phyloP scores from a whole-genome alignment of 2,329 filamentous ascomycete species.

The Ophiostoma tasmaniense region DNA sequence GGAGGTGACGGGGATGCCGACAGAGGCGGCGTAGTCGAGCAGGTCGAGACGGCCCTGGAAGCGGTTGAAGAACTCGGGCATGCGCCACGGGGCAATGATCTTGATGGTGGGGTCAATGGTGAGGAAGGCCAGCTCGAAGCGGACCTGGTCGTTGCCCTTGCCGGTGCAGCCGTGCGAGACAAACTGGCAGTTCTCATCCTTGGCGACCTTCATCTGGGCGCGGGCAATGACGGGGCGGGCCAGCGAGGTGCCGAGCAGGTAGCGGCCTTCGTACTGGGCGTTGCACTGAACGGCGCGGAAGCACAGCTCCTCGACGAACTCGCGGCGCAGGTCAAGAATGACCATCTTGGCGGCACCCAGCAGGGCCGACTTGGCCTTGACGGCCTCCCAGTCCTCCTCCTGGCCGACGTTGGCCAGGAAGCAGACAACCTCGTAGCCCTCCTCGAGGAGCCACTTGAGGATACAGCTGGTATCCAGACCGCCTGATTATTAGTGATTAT shows the following conservation, averaged over 20 bases:
- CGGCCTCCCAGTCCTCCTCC: slow-evolving; percentile 65
- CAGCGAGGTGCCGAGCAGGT: slow-evolving; percentile 47
- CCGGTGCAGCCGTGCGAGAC: slow-evolving; percentile 42
- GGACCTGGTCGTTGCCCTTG: slow-evolving; percentile 38
- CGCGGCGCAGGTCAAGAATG: slow-evolving; percentile 57
- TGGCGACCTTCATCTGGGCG: slow-evolving; percentile 54
- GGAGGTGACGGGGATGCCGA: slow-evolving; percentile 62
- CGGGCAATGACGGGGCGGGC: slow-evolving; percentile 64
- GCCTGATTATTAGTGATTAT: slow-evolving; percentile 11
- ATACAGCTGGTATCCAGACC: slow-evolving; percentile 23
- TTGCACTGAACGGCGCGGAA: slow-evolving; percentile 72
- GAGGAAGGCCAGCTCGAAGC: slow-evolving; percentile 36
- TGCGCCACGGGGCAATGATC: slow-evolving; percentile 67
- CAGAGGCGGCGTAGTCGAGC: slow-evolving; percentile 59
- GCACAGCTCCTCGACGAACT: slow-evolving; percentile 74
- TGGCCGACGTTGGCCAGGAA: slow-evolving; percentile 65
- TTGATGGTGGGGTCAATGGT: slow-evolving; percentile 52
- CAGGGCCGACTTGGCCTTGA: slow-evolving; percentile 52
- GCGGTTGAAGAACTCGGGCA: slow-evolving; percentile 59
- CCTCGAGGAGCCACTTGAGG: slow-evolving; percentile 30
- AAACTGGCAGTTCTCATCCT: slow-evolving; percentile 42
- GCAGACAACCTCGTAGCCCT: slow-evolving; percentile 53
- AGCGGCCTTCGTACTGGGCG: slow-evolving; percentile 56
- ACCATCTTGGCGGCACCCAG: slow-evolving; percentile 60
- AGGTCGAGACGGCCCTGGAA: slow-evolving; percentile 66